These are phyloP conservation scores for Phytophthora multivora DNA, from an alignment of 352 stramenopile genomes.

Conservation along the genomic window DNA sequence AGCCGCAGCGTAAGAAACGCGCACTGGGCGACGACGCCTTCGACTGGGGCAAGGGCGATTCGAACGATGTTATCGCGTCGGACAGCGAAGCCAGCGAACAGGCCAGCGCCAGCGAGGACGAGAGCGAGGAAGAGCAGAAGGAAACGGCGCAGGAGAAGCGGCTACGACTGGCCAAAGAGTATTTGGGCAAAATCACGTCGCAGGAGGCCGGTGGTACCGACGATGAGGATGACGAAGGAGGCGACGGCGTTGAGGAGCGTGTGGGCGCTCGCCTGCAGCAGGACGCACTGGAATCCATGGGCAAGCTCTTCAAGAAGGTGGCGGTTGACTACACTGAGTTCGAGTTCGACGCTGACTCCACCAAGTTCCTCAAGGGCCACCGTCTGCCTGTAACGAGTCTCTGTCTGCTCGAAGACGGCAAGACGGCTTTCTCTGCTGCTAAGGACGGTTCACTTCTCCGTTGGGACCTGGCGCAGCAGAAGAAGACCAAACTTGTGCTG, in stretches of 20 bases:
- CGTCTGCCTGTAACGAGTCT: conserved; percentile 88
- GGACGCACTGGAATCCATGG: conserved; percentile 84
- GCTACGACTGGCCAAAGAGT: conserved; percentile 88
- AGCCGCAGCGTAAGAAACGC: conserved; percentile 61
- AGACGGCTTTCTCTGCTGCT: conserved; percentile 88
- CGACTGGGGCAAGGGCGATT: conserved; percentile 64
- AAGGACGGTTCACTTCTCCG: conserved; percentile 94
- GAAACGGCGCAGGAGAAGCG: conserved; percentile 91
- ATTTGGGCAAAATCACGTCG: conserved; percentile 82
- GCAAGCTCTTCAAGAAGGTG: conserved; percentile 90
- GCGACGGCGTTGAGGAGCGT: conserved; percentile 69
- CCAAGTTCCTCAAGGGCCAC: conserved; percentile 76
- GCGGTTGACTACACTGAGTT: conserved; percentile 77
- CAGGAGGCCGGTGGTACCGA: conserved; percentile 55
- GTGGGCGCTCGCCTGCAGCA: conserved; percentile 82
- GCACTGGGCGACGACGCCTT: conserved; percentile 82
- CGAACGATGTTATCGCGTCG: conserved; percentile 67
- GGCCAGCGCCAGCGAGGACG: conserved; percentile 19
- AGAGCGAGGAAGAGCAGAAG: conserved; percentile 60
- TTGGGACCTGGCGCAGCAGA: conserved; percentile 87
- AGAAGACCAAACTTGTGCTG: conserved; percentile 69
- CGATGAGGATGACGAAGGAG: conserved; percentile 32
- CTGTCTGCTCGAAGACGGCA: conserved; percentile 88
- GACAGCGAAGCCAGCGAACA: conserved; percentile 69
- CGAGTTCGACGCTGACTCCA: conserved; percentile 84